Evolutionary conservation across 192 early-diverging fungal genomes (phyloP).

Genomic region (Rhizophlyctis rosea): DNA sequence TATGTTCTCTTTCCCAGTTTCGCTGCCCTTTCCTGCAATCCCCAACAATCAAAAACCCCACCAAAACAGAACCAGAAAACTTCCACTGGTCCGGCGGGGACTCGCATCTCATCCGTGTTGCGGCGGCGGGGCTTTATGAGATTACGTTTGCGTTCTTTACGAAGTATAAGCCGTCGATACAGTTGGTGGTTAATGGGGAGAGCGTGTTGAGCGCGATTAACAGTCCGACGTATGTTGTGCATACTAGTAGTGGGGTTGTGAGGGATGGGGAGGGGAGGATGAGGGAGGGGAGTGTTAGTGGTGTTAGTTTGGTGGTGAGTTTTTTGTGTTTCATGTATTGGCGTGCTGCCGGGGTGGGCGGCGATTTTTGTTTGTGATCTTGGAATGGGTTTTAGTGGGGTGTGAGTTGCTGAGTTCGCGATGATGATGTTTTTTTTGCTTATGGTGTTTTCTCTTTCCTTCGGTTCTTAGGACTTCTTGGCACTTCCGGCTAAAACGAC

Average conservation of each 20-base stretch:
- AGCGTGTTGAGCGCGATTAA: slow-evolving; percentile 51
- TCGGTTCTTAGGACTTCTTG: slow-evolving; percentile 40
- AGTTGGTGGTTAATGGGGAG: slow-evolving; percentile 55
- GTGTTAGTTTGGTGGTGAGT: slow-evolving; percentile 44
- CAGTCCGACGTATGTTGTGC: slow-evolving; percentile 48
- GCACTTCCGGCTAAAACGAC: slow-evolving; percentile 40
- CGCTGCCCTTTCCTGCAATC: slow-evolving; percentile 2
- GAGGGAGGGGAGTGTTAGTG: slow-evolving; percentile 38
- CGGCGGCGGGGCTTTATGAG: slow-evolving; percentile 48
- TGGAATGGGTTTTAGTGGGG: not conserved
- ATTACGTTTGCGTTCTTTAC: slow-evolving; percentile 49
- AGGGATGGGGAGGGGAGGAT: slow-evolving; percentile 35
- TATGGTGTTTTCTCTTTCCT: too few relatives aligned
- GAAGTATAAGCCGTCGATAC: slow-evolving; percentile 39
- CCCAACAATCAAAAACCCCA: not conserved
- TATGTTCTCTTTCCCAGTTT: slow-evolving; percentile 9
- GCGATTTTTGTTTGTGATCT: not conserved
- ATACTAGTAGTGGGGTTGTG: slow-evolving; percentile 43
- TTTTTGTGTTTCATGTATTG: not conserved
- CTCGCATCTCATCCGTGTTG: slow-evolving; percentile 27
- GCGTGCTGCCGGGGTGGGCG: not conserved
- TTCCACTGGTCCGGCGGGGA: slow-evolving; percentile 44
- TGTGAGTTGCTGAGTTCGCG: not conserved
- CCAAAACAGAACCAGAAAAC: slow-evolving; percentile 40
- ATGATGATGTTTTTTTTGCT: not conserved